A percentile compares a stretch with the other conserved stretches of the same genome.
These are phyloP conservation scores for Cardamine resedifolia DNA, from an alignment of 345 rosid species.

Conservation along the genomic window DNA sequence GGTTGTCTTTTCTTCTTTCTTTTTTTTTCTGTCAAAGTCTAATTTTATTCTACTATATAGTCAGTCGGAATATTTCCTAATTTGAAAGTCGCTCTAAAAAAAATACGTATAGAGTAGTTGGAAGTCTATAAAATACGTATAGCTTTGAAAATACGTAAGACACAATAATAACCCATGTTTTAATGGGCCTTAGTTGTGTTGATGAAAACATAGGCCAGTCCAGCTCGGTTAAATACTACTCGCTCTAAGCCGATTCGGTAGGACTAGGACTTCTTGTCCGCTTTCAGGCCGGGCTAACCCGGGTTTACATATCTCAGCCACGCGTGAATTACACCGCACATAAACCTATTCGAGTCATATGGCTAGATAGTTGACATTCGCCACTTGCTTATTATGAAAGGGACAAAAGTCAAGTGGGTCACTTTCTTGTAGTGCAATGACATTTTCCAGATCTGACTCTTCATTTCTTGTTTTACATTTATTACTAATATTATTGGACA, in stretches of 20 bases:
- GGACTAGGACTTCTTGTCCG: background rate
- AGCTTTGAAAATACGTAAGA: background rate
- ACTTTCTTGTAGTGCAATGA: background rate
- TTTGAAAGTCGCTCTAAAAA: no score
- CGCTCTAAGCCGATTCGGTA: background rate
- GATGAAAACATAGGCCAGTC: background rate
- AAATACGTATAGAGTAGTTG: no score
- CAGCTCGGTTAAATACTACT: background rate
- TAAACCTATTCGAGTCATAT: background rate
- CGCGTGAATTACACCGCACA: background rate
- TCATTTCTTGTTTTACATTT: background rate
- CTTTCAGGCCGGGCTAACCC: background rate
- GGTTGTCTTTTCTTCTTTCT: conserved; percentile 29
- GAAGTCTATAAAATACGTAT: background rate
- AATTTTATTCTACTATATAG: background rate
- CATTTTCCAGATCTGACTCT: conserved; percentile 13
- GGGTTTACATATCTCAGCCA: background rate
- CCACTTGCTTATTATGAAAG: conserved; percentile 8
- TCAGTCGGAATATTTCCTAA: background rate
- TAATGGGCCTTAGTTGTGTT: conserved; percentile 1
- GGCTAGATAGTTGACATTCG: conserved; percentile 20
- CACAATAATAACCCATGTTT: background rate
- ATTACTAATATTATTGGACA: background rate
- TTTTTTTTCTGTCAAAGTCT: background rate
- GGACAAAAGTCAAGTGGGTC: conserved; percentile 25